These are phyloP conservation scores for Stephanocyclus meneghinianus DNA, from an alignment of 352 stramenopile genomes.

Conservation along the genomic window DNA sequence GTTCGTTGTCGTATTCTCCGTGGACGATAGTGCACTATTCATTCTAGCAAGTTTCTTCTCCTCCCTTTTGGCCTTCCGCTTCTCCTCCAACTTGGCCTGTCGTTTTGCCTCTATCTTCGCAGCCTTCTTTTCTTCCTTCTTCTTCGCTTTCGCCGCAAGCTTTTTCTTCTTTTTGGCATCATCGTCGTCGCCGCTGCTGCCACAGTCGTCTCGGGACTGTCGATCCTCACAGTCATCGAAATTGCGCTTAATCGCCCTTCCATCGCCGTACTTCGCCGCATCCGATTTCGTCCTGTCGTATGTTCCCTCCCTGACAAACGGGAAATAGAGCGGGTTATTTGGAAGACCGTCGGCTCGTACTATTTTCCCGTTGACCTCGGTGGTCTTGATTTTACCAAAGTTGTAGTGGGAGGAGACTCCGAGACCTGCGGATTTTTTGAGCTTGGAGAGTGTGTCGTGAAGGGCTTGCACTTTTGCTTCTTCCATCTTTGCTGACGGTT, in stretches of 20 bases:
- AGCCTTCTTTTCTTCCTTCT: conserved; percentile 63
- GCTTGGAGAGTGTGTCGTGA: conserved; percentile 72
- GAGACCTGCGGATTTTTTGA: conserved; percentile 57
- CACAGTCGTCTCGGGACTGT: conserved; percentile 21
- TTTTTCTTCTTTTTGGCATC: conserved; percentile 53
- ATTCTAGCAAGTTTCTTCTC: conserved; percentile 61
- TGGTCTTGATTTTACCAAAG: conserved; percentile 54
- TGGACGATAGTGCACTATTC: conserved; percentile 3
- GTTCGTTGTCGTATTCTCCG: conserved; percentile 17
- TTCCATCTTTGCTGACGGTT: conserved; percentile 61
- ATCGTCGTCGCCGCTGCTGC: conserved; percentile 36
- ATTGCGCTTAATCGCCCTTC: conserved; percentile 74
- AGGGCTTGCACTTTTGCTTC: conserved; percentile 78
- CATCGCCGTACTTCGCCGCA: conserved; percentile 64
- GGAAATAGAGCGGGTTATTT: conserved; percentile 73
- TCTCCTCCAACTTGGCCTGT: conserved; percentile 72
- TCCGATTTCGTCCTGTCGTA: conserved; percentile 54
- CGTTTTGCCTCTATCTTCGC: conserved; percentile 62
- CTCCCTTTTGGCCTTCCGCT: conserved; percentile 53
- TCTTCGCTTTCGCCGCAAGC: conserved; percentile 59
- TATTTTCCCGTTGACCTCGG: conserved; percentile 35
- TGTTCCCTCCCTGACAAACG: conserved; percentile 71
- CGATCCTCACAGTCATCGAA: conserved; percentile 67
- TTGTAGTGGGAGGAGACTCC: conserved; percentile 60
- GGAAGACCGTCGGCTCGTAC: conserved; percentile 70